Evolutionary conservation across 1,284 basidiomycete genomes (phyloP).

Genomic region (Leccinum pachyderme): DNA sequence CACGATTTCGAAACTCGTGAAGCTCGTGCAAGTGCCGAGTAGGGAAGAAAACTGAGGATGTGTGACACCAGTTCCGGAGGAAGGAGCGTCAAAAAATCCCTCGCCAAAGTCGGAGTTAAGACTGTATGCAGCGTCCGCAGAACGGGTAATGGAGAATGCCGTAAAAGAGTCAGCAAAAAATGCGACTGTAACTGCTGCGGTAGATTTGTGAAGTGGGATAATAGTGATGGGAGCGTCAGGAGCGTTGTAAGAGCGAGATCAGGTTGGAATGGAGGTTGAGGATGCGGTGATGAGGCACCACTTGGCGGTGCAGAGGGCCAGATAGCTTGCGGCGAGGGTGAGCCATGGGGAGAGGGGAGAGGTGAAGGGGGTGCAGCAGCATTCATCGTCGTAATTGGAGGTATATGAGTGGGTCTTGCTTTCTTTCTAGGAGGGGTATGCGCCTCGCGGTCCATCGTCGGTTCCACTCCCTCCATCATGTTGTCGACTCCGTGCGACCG

Average conservation of each 20-base stretch:
- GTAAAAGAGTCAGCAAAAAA: slow-evolving; percentile 78
- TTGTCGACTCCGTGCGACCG: slow-evolving; percentile 65
- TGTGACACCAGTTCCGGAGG: slow-evolving; percentile 84
- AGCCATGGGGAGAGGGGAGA: slow-evolving; percentile 77
- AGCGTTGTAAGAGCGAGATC: slow-evolving; percentile 76
- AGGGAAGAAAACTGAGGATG: slow-evolving; percentile 75
- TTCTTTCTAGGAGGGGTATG: slow-evolving; percentile 73
- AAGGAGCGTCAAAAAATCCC: slow-evolving; percentile 83
- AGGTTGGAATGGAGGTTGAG: slow-evolving; percentile 71
- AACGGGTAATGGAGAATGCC: slow-evolving; percentile 81
- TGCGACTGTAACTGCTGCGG: slow-evolving; percentile 79
- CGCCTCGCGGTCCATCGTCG: slow-evolving; percentile 45
- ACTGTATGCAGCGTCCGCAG: slow-evolving; percentile 81
- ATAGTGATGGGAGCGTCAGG: slow-evolving; percentile 73
- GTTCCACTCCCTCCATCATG: slow-evolving; percentile 77
- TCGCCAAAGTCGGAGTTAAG: slow-evolving; percentile 78
- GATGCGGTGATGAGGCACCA: slow-evolving; percentile 65
- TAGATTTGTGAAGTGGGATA: slow-evolving; percentile 70
- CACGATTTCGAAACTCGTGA: slow-evolving; percentile 80
- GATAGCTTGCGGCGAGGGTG: slow-evolving; percentile 67
- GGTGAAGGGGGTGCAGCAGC: slow-evolving; percentile 78
- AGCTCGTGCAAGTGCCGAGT: slow-evolving; percentile 73
- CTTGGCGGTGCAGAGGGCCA: slow-evolving; percentile 78
- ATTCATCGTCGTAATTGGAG: slow-evolving; percentile 58
- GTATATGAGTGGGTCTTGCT: slow-evolving; percentile 56